Evolutionary conservation across 176 grass and related monocot genomes (phyloP), one percentile per base, ranked within the genome.

Genomic region (Carex scoparia): DNA sequence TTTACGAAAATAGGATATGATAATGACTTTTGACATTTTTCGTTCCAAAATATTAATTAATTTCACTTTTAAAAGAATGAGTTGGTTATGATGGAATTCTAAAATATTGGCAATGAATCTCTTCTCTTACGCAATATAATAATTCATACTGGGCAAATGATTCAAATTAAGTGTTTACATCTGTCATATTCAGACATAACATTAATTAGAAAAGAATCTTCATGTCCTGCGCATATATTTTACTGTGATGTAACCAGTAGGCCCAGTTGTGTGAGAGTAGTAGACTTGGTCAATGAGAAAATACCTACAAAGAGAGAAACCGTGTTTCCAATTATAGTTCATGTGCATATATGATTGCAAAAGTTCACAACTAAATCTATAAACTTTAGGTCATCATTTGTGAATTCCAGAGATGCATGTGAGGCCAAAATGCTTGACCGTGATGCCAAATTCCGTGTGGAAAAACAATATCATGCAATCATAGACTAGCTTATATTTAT

Each of bases 381-480:
- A 76, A 31, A 42, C 35, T 61, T 63, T 81, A 81, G 59, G 48
- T 81, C 5, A 81, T 54, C 19, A 35, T 63, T 42, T 81, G 30
- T 40, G 12, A 81, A 81, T 81, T 81, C 56, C 31, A 81, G 18
- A 81, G 78, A 81, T 81, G 78, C 56, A 81, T 61, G 76, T 55
- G 49, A 13, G 30, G 30, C 31, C 75, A 55, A 55, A 79, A 79
- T 12, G 75, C 66, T 69, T 69, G 66, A 69, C 66, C 13, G 66
- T 69, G 33, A 73, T 49, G 44, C 28, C 70, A 74, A 5, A 74
- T 11, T 54, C 72, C 72, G 72, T 76, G 72, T 55, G 72, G 72
- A 76, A 81, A 81, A 35, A 61, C 30, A 60, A 82, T 44, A 82
- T 82, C 31, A 82, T 82, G 61, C 80, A 82, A 82, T 82, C 60